Evolutionary conservation across 352 stramenopile species (phyloP), one percentile per base, ranked within the genome.

Genomic region (Phytophthora chlamydospora): DNA sequence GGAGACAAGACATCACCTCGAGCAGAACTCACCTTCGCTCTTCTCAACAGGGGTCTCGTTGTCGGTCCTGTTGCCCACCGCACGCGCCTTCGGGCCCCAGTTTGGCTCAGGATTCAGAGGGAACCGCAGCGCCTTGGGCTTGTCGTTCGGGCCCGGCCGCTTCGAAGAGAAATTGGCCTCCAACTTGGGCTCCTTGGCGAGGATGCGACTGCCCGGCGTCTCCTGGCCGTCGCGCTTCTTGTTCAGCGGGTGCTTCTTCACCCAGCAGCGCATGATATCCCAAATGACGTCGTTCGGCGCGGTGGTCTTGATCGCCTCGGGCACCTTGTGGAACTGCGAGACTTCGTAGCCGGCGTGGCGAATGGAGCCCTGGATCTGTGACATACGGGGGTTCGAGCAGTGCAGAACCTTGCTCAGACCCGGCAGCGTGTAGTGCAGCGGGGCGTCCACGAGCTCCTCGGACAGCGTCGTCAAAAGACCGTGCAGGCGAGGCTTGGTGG

Each of bases 291-390:
- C 75, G 71, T 97, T 98, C 3, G 98, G 97, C 16, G 98, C 98
- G 72, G 98, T 95, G 2, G 98, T 99, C 80, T 99, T 99, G 57
- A 99, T 83, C 33, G 97, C 97, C 29, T 97, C 80, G 0, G 97
- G 97, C 16, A 99, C 94, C 69, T 99, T 99, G 79, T 99, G 98
- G 60, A 97, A 98, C 58, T 98, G 96, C 62, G 96, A 99, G 21
- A 97, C 92, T 58, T 94, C 78, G 80, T 99, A 99, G 14, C 97
- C 97, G 27, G 96, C 95, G 68, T 99, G 97, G 38, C 96, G 76
- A 19, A 99, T 83, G 24, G 97, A 97, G 29, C 93, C 90, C 56
- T 98, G 88, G 31, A 99, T 86, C 61, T 96, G 85, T 48, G 91
- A 82, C 80, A 98, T 97, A n/a, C 93, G 93, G 31, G 96, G 96